Percentiles rank a stretch among this genome's conserved stretches.
These are phyloP conservation scores for Candida succiphila DNA, from an alignment of 805 yeast species.

Conservation along the genomic window DNA sequence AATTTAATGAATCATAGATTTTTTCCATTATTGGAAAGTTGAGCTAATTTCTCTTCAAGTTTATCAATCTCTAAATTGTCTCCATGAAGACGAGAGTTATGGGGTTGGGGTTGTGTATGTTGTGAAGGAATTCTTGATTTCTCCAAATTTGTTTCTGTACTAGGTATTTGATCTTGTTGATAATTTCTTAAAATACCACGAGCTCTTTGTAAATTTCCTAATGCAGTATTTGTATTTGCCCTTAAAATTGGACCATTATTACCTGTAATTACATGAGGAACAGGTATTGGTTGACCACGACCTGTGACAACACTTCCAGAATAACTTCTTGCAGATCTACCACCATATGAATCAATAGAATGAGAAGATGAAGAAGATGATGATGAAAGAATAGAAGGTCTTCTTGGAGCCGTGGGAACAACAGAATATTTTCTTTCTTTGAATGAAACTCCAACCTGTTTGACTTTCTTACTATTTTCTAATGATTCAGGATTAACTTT, in stretches of 20 bases:
- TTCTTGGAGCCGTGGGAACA: slow-evolving; percentile 62
- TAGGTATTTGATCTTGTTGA: too few relatives aligned
- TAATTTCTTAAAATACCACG: slow-evolving; percentile 12
- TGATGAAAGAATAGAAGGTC: slow-evolving; percentile 5
- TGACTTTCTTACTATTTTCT: slow-evolving; percentile 48
- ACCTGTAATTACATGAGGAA: slow-evolving; percentile 1
- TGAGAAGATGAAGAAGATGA: background rate
- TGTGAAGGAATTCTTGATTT: too few relatives aligned
- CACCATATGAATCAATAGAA: background rate
- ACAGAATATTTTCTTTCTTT: slow-evolving; percentile 64
- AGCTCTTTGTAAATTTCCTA: slow-evolving; percentile 11
- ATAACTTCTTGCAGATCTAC: background rate
- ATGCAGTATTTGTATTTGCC: slow-evolving; percentile 7
- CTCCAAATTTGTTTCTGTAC: too few relatives aligned
- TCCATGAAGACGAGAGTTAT: too few relatives aligned
- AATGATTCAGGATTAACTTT: slow-evolving; percentile 38
- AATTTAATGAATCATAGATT: too few relatives aligned
- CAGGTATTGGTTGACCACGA: background rate
- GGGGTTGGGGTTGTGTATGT: too few relatives aligned
- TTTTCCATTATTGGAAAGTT: too few relatives aligned
- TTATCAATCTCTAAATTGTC: too few relatives aligned
- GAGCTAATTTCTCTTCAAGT: too few relatives aligned
- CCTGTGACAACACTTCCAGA: background rate
- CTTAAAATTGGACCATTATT: background rate
- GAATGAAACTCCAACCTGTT: slow-evolving; percentile 62